These are phyloP conservation scores for Cordyceps cicadae DNA, from an alignment of 2,329 filamentous ascomycete genomes.

Conservation along the genomic window DNA sequence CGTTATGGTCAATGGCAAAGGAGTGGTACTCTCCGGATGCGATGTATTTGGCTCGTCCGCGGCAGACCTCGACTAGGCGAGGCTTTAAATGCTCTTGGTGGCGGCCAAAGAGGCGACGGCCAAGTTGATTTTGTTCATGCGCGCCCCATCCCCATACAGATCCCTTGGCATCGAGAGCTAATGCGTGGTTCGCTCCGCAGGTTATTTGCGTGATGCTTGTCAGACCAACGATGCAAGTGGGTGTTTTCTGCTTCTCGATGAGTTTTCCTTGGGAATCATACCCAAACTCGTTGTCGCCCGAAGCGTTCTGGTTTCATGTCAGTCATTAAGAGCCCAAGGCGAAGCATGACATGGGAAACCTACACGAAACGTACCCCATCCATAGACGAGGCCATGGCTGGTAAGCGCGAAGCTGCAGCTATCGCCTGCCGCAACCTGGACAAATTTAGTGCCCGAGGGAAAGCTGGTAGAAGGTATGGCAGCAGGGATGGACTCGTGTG, in stretches of 20 bases:
- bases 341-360: constrained; percentile 18
- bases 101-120: constrained; percentile 40
- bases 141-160: constrained; percentile 47
- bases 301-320: neutral
- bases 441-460: constrained; percentile 43
- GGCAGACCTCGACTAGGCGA: constrained; percentile 33
- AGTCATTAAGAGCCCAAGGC: neutral
- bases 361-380: constrained; percentile 68
- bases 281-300: constrained; percentile 39
- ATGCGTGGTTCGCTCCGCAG: constrained; percentile 56
- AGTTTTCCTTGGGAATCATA: constrained; percentile 30
- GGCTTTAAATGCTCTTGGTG: constrained; percentile 39
- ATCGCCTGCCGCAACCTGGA: constrained; percentile 56
- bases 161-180: constrained; percentile 52
- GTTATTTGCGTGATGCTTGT: constrained; percentile 52
- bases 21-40: constrained; percentile 64
- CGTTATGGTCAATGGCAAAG: constrained; percentile 61
- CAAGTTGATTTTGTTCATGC: constrained; percentile 48
- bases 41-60: constrained; percentile 59
- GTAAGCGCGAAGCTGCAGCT: constrained; percentile 64
- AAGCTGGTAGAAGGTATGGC: constrained; percentile 48
- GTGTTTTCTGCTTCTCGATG: constrained; percentile 36
- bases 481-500: constrained; percentile 55
- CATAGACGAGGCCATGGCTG: constrained; percentile 59
- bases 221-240: constrained; percentile 43